phyloP scores from a whole-genome alignment of 768 basidiomycete species.

The Pulveroboletus sp. region DNA sequence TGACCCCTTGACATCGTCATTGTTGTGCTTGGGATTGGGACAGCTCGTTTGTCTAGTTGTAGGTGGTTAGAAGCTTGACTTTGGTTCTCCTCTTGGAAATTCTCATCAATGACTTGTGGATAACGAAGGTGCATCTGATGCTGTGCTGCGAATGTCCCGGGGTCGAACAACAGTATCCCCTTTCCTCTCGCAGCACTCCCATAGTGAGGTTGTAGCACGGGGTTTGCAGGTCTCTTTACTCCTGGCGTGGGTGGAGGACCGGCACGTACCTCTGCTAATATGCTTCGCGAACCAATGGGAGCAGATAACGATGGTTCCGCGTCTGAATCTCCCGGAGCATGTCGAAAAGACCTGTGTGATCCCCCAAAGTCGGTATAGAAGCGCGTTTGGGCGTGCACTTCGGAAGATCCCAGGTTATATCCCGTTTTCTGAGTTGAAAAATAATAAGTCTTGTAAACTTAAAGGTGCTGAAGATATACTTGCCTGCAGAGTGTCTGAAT shows the following conservation, averaged over 20 bases:
- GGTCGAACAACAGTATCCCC: conserved; percentile 25
- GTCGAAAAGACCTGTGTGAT: conserved; percentile 45
- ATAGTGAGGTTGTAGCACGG: conserved; percentile 31
- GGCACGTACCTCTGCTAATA: conserved; percentile 68
- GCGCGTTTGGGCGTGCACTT: conserved; percentile 22
- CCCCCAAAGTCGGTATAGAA: conserved; percentile 21
- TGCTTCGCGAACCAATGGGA: conserved; percentile 60
- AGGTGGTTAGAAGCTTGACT: not conserved
- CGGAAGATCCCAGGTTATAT: conserved; percentile 29
- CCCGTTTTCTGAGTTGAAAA: conserved; percentile 44
- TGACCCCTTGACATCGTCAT: conserved; percentile 47
- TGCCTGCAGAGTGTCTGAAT: conserved; percentile 64
- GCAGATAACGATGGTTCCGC: conserved; percentile 52
- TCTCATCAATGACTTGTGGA: conserved; percentile 9
- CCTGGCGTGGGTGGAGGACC: conserved; percentile 32
- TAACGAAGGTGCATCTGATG: conserved; percentile 35
- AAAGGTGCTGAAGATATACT: conserved; percentile 3
- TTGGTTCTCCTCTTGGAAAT: conserved; percentile 10
- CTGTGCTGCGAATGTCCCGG: conserved; percentile 30
- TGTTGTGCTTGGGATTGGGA: conserved; percentile 25
- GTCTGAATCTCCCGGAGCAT: conserved; percentile 41
- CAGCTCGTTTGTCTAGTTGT: conserved; percentile 14
- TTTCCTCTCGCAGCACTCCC: conserved; percentile 32
- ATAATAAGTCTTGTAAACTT: conserved; percentile 7
- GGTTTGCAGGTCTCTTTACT: conserved; percentile 21